Percentiles rank a stretch among this genome's conserved stretches.
These are phyloP conservation scores for Auricularia heimuer DNA, from an alignment of 768 basidiomycete species.

Conservation along the genomic window DNA sequence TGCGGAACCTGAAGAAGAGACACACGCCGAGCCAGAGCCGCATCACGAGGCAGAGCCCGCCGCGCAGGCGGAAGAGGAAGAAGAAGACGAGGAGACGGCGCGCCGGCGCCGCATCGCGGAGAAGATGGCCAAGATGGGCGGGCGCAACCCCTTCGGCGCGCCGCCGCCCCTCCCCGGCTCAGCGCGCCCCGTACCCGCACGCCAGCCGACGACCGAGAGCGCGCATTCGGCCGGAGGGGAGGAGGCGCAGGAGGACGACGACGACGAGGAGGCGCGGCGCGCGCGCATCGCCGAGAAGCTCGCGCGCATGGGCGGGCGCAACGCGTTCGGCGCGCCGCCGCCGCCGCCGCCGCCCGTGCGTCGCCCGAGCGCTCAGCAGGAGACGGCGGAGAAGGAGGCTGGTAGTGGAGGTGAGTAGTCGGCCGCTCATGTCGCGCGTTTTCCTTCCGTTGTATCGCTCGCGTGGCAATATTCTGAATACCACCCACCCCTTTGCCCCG, in stretches of 20 bases:
- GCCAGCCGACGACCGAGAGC: not conserved
- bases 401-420: not conserved
- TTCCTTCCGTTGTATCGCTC: not conserved
- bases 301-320: constrained; percentile 53
- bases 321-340: constrained; percentile 37
- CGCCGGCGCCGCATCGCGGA: constrained; percentile 50
- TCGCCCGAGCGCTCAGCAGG: not conserved
- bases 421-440: not conserved
- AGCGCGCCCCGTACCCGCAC: not conserved
- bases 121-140: constrained; percentile 51
- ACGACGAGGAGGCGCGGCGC: constrained; percentile 44
- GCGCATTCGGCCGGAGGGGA: not conserved
- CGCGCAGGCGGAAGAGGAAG: not conserved
- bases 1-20: not conserved
- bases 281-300: constrained; percentile 49
- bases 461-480: no score
- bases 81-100: constrained; percentile 34
- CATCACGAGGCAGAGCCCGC: no score
- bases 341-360: constrained; percentile 22
- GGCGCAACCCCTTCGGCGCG: constrained; percentile 43
- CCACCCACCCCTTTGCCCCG: not conserved
- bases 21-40: no score
- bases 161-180: constrained; percentile 16
- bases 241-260: constrained; percentile 14
- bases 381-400: not conserved